Evolutionary conservation across 2,329 filamentous ascomycete species (phyloP).

Genomic region (Aspergillus chevalieri): DNA sequence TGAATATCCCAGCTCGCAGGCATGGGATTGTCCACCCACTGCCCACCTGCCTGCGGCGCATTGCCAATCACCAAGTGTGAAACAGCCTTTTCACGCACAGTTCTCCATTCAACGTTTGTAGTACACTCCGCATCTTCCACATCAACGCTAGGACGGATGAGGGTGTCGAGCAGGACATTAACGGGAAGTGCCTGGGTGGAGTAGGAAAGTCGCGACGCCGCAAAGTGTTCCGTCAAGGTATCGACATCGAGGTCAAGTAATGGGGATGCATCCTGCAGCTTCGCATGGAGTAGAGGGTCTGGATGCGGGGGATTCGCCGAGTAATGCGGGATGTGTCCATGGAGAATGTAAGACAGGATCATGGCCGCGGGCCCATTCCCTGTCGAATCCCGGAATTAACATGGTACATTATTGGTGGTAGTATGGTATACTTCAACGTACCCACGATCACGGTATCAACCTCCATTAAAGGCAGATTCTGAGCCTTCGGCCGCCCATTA

Average conservation of each 20-base stretch:
- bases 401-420: constrained; percentile 7
- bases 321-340: constrained; percentile 56
- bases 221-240: constrained; percentile 52
- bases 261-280: constrained; percentile 43
- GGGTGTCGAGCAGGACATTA: constrained; percentile 55
- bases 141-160: constrained; percentile 54
- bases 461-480: constrained; percentile 27
- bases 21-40: constrained; percentile 53
- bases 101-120: constrained; percentile 51
- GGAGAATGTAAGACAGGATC: constrained; percentile 57
- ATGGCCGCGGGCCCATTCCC: constrained; percentile 58
- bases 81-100: constrained; percentile 46
- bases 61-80: constrained; percentile 52
- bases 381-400: constrained; percentile 20
- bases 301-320: constrained; percentile 47
- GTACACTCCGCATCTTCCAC: constrained; percentile 47
- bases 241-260: constrained; percentile 45
- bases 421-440: constrained; percentile 21
- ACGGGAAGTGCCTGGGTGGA: constrained; percentile 56
- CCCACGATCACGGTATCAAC: constrained; percentile 41
- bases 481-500: constrained; percentile 19
- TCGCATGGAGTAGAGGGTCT: constrained; percentile 51
- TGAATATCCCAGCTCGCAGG: constrained; percentile 52
- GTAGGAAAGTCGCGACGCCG: constrained; percentile 52
- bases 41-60: constrained; percentile 48